phyloP scores from a whole-genome alignment of 352 stramenopile species.

The Phytophthora constricta region DNA sequence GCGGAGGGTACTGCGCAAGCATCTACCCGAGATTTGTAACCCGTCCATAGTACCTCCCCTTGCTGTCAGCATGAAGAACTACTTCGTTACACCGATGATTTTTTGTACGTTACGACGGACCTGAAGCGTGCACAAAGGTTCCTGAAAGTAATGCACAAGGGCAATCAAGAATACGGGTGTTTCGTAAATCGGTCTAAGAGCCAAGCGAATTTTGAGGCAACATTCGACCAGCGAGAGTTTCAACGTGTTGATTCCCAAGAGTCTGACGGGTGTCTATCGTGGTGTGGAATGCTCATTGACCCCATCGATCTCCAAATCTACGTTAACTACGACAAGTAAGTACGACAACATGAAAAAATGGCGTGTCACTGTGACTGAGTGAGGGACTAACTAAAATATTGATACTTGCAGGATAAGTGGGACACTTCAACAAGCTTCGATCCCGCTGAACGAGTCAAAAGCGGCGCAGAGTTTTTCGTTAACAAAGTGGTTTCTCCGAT shows the following conservation, averaged over 20 bases:
- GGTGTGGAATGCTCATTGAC: constrained; percentile 81
- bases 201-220: constrained; percentile 62
- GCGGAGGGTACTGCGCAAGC: constrained; percentile 56
- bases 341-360: not conserved
- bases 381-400: constrained; percentile 6
- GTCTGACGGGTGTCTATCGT: constrained; percentile 40
- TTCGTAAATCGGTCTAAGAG: constrained; percentile 71
- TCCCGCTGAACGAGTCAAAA: constrained; percentile 70
- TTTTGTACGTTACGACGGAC: constrained; percentile 72
- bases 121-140: constrained; percentile 57
- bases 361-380: not conserved
- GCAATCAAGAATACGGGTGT: constrained; percentile 70
- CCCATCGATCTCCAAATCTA: constrained; percentile 58
- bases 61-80: constrained; percentile 64
- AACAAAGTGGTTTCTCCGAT: constrained; percentile 69
- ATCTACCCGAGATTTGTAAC: constrained; percentile 35
- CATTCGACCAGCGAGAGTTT: not conserved
- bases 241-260: constrained; percentile 30
- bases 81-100: constrained; percentile 84
- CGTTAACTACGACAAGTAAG: constrained; percentile 84
- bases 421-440: constrained; percentile 47
- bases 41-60: constrained; percentile 13
- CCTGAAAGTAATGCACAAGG: constrained; percentile 62
- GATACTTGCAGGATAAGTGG: constrained; percentile 34
- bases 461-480: constrained; percentile 58